Percentiles rank a stretch among this genome's conserved stretches.
These are phyloP conservation scores for Ophiostoma sp. DNA, from an alignment of 2,329 filamentous ascomycete genomes.

Conservation along the genomic window DNA sequence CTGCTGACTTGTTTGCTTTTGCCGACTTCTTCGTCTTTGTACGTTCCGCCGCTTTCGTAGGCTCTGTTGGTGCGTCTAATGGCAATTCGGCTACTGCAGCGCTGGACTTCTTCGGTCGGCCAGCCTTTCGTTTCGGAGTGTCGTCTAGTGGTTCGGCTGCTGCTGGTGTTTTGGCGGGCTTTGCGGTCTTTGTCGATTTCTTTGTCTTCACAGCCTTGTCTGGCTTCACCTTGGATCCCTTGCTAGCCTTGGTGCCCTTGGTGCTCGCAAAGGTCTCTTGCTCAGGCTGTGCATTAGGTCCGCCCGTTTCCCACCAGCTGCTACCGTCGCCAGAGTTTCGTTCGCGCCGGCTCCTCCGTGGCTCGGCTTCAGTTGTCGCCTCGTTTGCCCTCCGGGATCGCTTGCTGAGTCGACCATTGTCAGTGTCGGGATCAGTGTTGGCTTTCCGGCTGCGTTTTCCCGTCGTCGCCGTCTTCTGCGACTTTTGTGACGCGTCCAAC, in stretches of 20 bases:
- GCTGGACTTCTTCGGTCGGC: neutral
- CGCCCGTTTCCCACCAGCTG: constrained; percentile 8
- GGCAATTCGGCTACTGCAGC: neutral
- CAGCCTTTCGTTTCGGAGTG: neutral
- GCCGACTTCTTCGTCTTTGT: neutral
- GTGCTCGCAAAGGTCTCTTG: neutral
- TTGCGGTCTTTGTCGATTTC: neutral
- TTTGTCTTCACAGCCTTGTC: neutral
- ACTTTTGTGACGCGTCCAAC: constrained; percentile 1
- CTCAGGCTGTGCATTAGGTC: neutral
- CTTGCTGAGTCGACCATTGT: constrained; percentile 12
- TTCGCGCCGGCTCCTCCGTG: constrained; percentile 29
- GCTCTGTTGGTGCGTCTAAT: neutral
- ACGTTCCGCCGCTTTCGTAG: neutral
- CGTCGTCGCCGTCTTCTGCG: neutral
- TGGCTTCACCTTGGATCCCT: neutral
- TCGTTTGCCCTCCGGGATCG: neutral
- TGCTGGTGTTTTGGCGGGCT: neutral
- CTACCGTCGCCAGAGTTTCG: constrained; percentile 28
- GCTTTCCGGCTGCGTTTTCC: constrained; percentile 8
- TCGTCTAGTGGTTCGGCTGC: neutral
- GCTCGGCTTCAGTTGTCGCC: neutral
- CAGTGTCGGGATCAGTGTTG: neutral
- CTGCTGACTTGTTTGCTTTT: neutral
- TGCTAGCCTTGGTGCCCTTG: neutral